Evolutionary conservation across 768 basidiomycete genomes (phyloP), one percentile per base, ranked within the genome.

Genomic region (Tulasnella sp.): DNA sequence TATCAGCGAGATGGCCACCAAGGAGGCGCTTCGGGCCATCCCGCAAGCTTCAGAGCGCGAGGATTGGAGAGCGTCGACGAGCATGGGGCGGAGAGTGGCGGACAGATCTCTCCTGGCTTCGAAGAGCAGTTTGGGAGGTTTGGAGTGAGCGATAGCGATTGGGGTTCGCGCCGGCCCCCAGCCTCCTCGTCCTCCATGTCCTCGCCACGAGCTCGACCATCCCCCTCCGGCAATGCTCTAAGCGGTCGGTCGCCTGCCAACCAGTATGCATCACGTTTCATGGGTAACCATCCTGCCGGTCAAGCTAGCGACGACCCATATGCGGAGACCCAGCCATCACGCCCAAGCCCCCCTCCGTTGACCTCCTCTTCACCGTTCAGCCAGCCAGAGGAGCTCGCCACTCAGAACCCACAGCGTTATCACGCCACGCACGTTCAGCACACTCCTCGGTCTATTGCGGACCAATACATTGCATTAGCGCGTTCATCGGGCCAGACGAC

Each of bases 51-150:
- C 11, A 44, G 38, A 25, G 15, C 29, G 10, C 22, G 41, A 25
- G 29, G 54, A 22, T 25, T 56, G 12, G 38, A 38, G 11, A 43
- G 44, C 54, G 54, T 56, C 25, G 54, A 56, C 30, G 54, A 56
- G 19, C 41, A 56, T 56, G 44, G 44, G 17, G 42, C 5, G 5
- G 34, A 15, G 15, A 38, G 34, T 15, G 34, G 34, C 34, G 34
- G 34, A 38, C 34, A 38, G 34, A 7, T 38, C 34, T 7, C 34
- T 38, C 34, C 34, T 7, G 5, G 44, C 43, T 56, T 44, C 25
- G 54, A 56, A 27, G 38, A 56, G 41, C 54, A 56, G 29, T 56
- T 56, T 27, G 54, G 54, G 22, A 43, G 54, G 30, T 42, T 56
- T 43, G 44, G 29, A 8, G 29, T 56, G 8, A 34, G 21, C 19